A percentile compares a stretch with the other conserved stretches of the same genome.
These are phyloP conservation scores for Sanghuangporus baumii DNA, from an alignment of 1,284 basidiomycete species.

Conservation along the genomic window DNA sequence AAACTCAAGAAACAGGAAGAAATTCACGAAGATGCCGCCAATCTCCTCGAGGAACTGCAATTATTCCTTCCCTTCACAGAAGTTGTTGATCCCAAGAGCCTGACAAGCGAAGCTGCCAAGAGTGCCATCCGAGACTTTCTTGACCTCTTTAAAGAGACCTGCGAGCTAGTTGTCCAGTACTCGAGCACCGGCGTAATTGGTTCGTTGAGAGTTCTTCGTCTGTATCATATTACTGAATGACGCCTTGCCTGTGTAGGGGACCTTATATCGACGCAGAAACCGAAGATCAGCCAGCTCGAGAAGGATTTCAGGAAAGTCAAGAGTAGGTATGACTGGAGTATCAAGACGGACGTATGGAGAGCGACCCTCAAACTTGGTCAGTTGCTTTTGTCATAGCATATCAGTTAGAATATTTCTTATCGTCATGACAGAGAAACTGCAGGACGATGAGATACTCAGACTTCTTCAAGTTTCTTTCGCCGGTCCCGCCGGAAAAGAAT, in stretches of 20 bases:
- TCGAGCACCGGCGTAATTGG: not conserved
- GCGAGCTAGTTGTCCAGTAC: not conserved
- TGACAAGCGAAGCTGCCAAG: not conserved
- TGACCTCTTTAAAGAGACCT: not conserved
- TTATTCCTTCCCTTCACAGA: not conserved
- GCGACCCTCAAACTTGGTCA: not conserved
- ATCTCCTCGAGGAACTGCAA: not conserved
- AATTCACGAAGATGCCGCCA: not conserved
- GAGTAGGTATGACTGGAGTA: slow-evolving; percentile 1
- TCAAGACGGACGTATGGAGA: not conserved
- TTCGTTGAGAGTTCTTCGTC: not conserved
- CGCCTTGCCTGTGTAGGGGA: not conserved
- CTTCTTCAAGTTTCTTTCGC: not conserved
- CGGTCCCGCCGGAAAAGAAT: not conserved
- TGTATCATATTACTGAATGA: not conserved
- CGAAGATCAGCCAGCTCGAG: not conserved
- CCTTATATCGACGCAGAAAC: not conserved
- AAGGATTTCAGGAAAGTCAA: not conserved
- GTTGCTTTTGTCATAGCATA: not conserved
- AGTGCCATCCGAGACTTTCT: not conserved
- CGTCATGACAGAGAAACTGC: not conserved
- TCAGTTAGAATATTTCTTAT: not conserved
- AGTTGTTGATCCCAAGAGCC: not conserved
- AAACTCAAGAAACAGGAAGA: slow-evolving; percentile 1
- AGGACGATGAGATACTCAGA: not conserved